Base-by-base conservation (phyloP, 2,329 filamentous ascomycete genomes). In the Alternaria sp. region DNA sequence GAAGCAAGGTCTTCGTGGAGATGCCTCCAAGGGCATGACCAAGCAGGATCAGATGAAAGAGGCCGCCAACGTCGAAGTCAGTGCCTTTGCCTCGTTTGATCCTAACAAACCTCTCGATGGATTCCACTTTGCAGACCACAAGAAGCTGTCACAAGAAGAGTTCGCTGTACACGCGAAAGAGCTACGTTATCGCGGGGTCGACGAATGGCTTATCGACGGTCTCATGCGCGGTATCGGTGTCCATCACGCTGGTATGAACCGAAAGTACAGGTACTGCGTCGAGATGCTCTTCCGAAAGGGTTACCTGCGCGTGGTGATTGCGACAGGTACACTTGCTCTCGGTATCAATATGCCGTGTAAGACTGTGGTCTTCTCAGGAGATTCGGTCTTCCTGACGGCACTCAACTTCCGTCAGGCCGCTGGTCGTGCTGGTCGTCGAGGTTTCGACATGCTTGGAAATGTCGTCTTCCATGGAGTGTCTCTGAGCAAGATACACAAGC, bases 221-320 rank as follows among this genome's bases (percentile, higher is more conserved):
- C 80, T 94, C 1, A 80, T 80, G 57, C 81, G 90, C 54, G 91
- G 91, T 21, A 81, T 94, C 17, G 91, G 89, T 31, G 85, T 93
- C 6, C 90, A 94, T 77, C 91, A 94, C 70, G 85, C 90, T 17
- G 90, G 91, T 77, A 87, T 93, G 87, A 93, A 93, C 71, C 83
- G 89, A 48, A 86, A 86, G 61, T 93, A 93, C 71, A 85, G 91
- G 36, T 90, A 92, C 72, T 81, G 80, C 21, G 88, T 91, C 1
- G 90, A 93, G 70, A 89, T 91, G 58, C 78, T 92, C 7, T 93
- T 92, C 77, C 84, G 91, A 8, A 89, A 85, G 72, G 89, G 90
- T 0, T 93, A 85, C 69, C 76, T 93, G 39, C 83, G 85, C 7
- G 87, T 90, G 1, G 86, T 93, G 28, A 83, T 93, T 26, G 90